Base-by-base conservation (phyloP, 2,329 filamentous ascomycete genomes). In the Ophiostoma populinum region DNA sequence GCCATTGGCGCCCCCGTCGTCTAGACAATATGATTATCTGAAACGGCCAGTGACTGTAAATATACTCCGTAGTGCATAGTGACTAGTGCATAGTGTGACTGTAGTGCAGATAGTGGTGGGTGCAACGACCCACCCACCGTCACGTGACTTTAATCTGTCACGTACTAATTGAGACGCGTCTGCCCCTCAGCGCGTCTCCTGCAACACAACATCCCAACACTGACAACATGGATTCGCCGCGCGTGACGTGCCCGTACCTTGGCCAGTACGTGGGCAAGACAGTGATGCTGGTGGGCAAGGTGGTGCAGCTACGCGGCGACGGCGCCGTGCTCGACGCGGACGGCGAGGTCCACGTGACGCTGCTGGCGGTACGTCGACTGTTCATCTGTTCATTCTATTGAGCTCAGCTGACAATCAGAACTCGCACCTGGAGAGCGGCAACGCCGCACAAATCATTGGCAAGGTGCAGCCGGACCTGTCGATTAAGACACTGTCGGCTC, bases 211-310 rank as follows among this genome's bases (percentile, higher is more conserved):
- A 13, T 16, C 12, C 6, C 16, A 16, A 2, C 26, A 12, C 7
- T 11, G 21, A 25, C 31, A 59, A 39, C 43, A 87, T 87, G 80
- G 67, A 86, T 50, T 71, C 83, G 32, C 87, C 90, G 20, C 85
- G 90, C 55, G 73, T 94, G 53, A 82, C 80, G 32, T 79, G 80
- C 35, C 60, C 67, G 26, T 80, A 87, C 57, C 77, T 95, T 39
- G 72, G 83, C 51, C 65, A 66, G 49, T 92, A 86, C 59, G 65
- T 75, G 45, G 64, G 65, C 45, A 68, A 71, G 44, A 80, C 80
- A 42, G 80, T 95, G 42, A 85, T 85, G 47, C 64, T 95, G 37
- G 66, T 92, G 5, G 90, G 90, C 48, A 85, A 79, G 48, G 85
- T 95, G 31, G 69, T 71, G 4, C 76, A 90, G 48, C 64, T 95